Evolutionary conservation across 2,329 filamentous ascomycete genomes (phyloP).

Genomic region (Didymella glomerata): DNA sequence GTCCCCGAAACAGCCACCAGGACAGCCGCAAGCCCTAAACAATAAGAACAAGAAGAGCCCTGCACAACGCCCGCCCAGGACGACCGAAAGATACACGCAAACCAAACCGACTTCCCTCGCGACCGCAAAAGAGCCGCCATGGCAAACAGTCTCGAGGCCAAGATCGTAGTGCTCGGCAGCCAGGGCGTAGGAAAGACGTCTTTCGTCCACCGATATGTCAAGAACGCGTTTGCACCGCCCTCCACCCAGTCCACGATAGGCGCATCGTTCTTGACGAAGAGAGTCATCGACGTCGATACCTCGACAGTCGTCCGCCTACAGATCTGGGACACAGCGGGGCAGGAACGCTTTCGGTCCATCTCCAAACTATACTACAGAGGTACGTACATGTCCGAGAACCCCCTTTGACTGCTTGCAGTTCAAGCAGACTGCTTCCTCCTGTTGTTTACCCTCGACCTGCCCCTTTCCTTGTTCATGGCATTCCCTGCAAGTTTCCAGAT

Average conservation of each 20-base stretch:
- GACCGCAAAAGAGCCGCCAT: conserved; percentile 24
- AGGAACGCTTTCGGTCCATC: conserved; percentile 94
- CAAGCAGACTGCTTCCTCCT: background rate
- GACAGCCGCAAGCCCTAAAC: conserved; percentile 16
- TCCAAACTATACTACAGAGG: conserved; percentile 91
- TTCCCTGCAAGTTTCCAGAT: conserved; percentile 10
- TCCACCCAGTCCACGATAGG: conserved; percentile 60
- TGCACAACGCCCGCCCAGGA: background rate
- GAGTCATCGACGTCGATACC: conserved; percentile 78
- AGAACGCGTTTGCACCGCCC: conserved; percentile 72
- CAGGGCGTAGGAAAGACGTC: conserved; percentile 84
- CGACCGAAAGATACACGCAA: background rate
- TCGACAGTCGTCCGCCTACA: conserved; percentile 89
- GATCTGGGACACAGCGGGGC: conserved; percentile 96
- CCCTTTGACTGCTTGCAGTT: background rate
- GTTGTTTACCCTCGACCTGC: conserved; percentile 1
- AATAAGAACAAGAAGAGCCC: conserved; percentile 8
- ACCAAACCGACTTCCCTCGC: background rate
- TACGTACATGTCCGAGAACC: conserved; percentile 30
- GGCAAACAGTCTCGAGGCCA: conserved; percentile 73
- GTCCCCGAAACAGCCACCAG: conserved; percentile 21
- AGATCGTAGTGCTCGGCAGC: conserved; percentile 81
- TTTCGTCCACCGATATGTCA: conserved; percentile 78
- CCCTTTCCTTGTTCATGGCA: conserved; percentile 16
- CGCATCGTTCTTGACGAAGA: conserved; percentile 68